Evolutionary conservation across 2,329 filamentous ascomycete species (phyloP), one percentile per base, ranked within the genome.

Genomic region (Fusarium sp.): DNA sequence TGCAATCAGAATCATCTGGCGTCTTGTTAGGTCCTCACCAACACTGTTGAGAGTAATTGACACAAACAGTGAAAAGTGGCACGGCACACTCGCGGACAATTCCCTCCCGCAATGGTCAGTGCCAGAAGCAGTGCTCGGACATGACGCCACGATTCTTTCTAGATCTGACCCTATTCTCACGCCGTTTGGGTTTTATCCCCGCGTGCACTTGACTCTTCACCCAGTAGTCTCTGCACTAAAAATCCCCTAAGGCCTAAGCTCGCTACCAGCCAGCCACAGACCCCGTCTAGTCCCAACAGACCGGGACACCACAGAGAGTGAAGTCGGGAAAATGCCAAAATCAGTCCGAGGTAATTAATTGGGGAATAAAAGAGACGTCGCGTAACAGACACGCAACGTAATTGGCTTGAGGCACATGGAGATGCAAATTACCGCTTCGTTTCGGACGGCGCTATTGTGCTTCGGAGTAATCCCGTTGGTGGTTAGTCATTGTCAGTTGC

Each of bases 121-220:
- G 25, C 25, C n/a, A 44, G n/a, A 25, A 14, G 12, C 21, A 44
- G 29, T 38, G 63, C 51, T 59, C 25, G 33, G 63, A 60, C 46
- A 48, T 39, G 23, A 25, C 55, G 63, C 63, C 48, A 67, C 55
- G 46, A 62, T 67, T 33, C 33, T 63, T 10, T 14, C 12, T 49
- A 39, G 41, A 62, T 49, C 55, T 33, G n/a, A 7, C n/a, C 33
- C 18, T 44, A 37, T 21, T 38, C 12, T 12, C 31, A 42, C 25
- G 55, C 65, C 65, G 65, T 68, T 67, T n/a, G n/a, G n/a, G n/a
- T n/a, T 25, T 27, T 49, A n/a, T 61, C 62, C 58, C 62, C 46
- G 60, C 48, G 42, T 55, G 39, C 62, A 25, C 27, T 35, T 21
- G 9, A 46, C 44, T 46, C 14, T 38, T 33, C 8, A 27, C 16